phyloP scores from a whole-genome alignment of 768 basidiomycete genomes.

The Thelephora ganbajun region DNA sequence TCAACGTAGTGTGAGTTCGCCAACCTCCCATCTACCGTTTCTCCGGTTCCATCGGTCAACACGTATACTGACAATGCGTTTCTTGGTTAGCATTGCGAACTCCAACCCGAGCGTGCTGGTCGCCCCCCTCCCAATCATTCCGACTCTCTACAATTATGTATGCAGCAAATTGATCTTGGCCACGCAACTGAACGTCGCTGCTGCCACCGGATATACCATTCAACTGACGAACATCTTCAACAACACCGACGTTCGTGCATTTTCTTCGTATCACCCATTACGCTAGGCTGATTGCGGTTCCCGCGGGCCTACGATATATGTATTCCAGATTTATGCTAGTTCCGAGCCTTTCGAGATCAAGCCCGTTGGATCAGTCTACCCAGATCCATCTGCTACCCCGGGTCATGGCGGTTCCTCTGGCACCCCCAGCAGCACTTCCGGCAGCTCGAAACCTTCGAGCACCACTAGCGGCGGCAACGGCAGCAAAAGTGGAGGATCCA shows the following conservation, averaged over 20 bases:
- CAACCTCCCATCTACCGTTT: conserved; percentile 3
- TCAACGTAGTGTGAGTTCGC: conserved; percentile 37
- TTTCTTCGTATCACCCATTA: neutral
- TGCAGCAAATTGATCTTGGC: conserved; percentile 41
- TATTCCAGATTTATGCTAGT: conserved; percentile 36
- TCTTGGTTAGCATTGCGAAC: conserved; percentile 29
- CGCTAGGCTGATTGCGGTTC: neutral
- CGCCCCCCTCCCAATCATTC: conserved; percentile 31
- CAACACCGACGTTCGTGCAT: conserved; percentile 32
- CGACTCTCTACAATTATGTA: conserved; percentile 38
- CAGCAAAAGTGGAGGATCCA: neutral
- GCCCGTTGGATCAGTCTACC: conserved; percentile 38
- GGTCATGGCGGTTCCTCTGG: conserved; percentile 8
- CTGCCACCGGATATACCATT: conserved; percentile 34
- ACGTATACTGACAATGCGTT: conserved; percentile 4
- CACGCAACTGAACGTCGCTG: conserved; percentile 25
- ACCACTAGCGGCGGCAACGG: neutral
- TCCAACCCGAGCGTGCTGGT: conserved; percentile 24
- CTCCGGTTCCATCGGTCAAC: neutral
- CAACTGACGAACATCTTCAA: conserved; percentile 37
- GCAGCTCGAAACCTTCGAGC: neutral
- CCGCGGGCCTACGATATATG: neutral
- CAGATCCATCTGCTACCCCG: conserved; percentile 22
- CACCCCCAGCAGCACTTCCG: conserved; percentile 7
- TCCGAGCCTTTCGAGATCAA: conserved; percentile 50